These are phyloP conservation scores for Hymenoscyphus scutula DNA, from an alignment of 2,329 filamentous ascomycete species.

Conservation along the genomic window DNA sequence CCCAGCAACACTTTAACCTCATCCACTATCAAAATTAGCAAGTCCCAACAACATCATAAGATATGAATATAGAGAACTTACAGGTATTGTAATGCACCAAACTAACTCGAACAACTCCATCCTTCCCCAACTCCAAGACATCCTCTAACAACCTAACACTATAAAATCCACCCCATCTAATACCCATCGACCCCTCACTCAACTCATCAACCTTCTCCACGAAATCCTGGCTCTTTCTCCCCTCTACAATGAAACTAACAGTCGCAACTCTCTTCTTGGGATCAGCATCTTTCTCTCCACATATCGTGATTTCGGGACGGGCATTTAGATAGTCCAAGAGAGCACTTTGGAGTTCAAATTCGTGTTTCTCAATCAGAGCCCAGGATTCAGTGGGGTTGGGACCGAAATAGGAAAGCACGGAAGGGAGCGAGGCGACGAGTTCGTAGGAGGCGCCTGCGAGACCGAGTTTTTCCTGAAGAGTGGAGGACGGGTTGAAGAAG, in stretches of 20 bases:
- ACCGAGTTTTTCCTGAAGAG: constrained; percentile 65
- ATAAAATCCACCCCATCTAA: constrained; percentile 69
- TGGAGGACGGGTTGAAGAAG: constrained; percentile 62
- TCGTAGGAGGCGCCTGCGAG: constrained; percentile 71
- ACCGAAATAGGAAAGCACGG: constrained; percentile 60
- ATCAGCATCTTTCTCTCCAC: constrained; percentile 53
- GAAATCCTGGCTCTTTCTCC: constrained; percentile 53
- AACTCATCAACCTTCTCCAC: constrained; percentile 61
- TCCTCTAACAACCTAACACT: constrained; percentile 60
- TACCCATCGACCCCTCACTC: constrained; percentile 52
- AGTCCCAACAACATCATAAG: not conserved
- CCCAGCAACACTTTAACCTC: constrained; percentile 54
- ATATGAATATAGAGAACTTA: too few relatives aligned
- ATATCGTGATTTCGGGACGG: constrained; percentile 54
- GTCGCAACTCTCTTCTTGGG: constrained; percentile 56
- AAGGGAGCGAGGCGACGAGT: constrained; percentile 59
- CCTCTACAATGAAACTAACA: constrained; percentile 63
- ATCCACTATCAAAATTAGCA: constrained; percentile 43
- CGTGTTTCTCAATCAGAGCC: constrained; percentile 54
- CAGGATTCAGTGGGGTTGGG: constrained; percentile 43
- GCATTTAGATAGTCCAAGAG: constrained; percentile 58
- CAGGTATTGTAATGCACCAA: constrained; percentile 71
- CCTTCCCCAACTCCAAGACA: constrained; percentile 54
- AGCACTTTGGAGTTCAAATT: constrained; percentile 56
- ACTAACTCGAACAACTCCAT: constrained; percentile 68